Conservation (phyloP, 805 yeast genomes). For the Pichia cephalocereana region DNA sequence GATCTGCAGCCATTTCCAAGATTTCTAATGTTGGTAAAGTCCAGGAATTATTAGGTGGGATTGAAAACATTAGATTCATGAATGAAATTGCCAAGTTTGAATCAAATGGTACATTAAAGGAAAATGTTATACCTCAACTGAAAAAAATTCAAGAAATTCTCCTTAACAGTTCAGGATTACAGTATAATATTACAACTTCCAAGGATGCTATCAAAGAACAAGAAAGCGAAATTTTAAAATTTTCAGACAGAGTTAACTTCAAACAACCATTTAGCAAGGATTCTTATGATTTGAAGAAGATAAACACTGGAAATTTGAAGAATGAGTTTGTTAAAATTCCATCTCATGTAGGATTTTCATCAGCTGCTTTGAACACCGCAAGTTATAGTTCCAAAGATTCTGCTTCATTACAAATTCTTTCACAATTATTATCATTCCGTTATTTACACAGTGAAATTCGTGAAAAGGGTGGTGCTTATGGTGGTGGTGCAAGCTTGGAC, state of each 20-base stretch:
- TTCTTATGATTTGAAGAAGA: constrained; percentile 9
- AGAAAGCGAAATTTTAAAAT: constrained; percentile 28
- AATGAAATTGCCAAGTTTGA: constrained; percentile 48
- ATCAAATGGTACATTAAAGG: constrained; percentile 37
- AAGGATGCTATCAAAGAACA: constrained; percentile 29
- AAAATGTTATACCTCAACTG: constrained; percentile 58
- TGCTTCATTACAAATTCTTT: constrained; percentile 73
- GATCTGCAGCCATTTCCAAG: constrained; percentile 53
- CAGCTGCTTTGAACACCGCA: constrained; percentile 58
- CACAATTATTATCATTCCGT: constrained; percentile 74
- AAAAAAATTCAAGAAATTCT: constrained; percentile 39
- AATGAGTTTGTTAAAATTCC: constrained; percentile 53
- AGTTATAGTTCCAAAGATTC: constrained; percentile 65
- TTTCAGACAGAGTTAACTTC: constrained; percentile 16
- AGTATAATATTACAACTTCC: constrained; percentile 53
- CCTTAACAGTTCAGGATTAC: constrained; percentile 33
- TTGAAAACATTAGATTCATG: constrained; percentile 66
- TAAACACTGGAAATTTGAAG: background rate
- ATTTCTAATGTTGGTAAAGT: constrained; percentile 53
- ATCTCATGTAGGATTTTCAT: constrained; percentile 80
- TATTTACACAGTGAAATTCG: constrained; percentile 82
- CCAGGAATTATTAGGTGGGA: constrained; percentile 60
- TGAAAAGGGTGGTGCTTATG: constrained; percentile 97
- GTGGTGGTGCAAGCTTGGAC: constrained; percentile 85
- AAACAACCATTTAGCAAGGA: constrained; percentile 5